phyloP scores from a whole-genome alignment of 176 grass and related monocot genomes.

The Thinopyrum elongatum region DNA sequence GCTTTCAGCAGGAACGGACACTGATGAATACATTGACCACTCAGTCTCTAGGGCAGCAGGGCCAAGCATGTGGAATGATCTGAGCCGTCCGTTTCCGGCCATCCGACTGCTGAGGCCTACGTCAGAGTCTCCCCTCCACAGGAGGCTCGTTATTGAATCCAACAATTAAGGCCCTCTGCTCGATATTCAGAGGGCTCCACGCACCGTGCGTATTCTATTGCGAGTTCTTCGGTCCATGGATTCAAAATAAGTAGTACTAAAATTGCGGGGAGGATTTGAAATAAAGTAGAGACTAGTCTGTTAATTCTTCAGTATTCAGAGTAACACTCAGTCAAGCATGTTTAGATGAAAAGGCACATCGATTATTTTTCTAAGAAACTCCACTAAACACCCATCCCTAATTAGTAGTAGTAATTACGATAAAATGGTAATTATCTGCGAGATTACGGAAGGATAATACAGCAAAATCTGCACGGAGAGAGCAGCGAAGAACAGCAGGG shows the following conservation, averaged over 20 bases:
- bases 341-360: background rate
- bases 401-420: background rate
- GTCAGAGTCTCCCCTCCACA: background rate
- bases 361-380: background rate
- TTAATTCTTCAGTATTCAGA: background rate
- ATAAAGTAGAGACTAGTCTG: background rate
- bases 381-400: background rate
- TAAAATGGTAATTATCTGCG: background rate
- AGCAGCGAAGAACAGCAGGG: background rate
- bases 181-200: background rate
- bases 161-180: background rate
- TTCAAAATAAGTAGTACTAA: constrained; percentile 10
- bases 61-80: constrained; percentile 1
- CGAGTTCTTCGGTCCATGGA: background rate
- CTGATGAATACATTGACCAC: background rate
- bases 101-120: background rate
- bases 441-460: background rate
- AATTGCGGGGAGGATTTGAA: background rate
- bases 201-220: background rate
- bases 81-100: constrained; percentile 12
- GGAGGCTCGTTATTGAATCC: constrained; percentile 7
- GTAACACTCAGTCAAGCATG: background rate
- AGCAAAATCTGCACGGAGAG: background rate
- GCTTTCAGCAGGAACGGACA: background rate
- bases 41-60: background rate